Conservation (phyloP, 1,284 basidiomycete species). For the Termitomyces sp. region DNA sequence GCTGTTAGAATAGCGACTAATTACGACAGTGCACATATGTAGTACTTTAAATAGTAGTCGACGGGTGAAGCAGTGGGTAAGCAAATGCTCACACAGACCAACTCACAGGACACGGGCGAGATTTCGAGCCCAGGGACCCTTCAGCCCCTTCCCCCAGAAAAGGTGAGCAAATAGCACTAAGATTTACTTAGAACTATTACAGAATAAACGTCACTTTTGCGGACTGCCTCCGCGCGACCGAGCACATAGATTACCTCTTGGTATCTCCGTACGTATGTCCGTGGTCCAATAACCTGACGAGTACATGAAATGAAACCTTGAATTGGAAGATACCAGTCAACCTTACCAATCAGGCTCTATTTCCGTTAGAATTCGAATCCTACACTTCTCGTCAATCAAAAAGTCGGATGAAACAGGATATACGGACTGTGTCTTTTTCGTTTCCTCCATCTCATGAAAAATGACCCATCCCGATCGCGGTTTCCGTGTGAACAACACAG, state of each 20-base stretch:
- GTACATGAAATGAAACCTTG: neutral
- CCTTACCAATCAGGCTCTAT: slow-evolving; percentile 42
- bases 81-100: too few relatives aligned
- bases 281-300: slow-evolving; percentile 33
- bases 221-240: too few relatives aligned
- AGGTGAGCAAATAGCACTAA: too few relatives aligned
- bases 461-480: slow-evolving; percentile 90
- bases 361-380: slow-evolving; percentile 41
- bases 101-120: too few relatives aligned
- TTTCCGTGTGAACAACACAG: slow-evolving; percentile 90
- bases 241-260: neutral
- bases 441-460: slow-evolving; percentile 94
- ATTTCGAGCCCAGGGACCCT: too few relatives aligned
- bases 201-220: too few relatives aligned
- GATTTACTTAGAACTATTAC: too few relatives aligned
- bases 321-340: neutral
- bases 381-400: slow-evolving; percentile 15
- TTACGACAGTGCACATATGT: too few relatives aligned
- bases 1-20: too few relatives aligned
- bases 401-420: neutral
- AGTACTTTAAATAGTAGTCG: too few relatives aligned
- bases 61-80: too few relatives aligned
- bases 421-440: slow-evolving; percentile 82
- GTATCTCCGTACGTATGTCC: slow-evolving; percentile 29
- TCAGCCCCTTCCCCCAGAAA: too few relatives aligned